Base-by-base conservation (phyloP, 2,329 filamentous ascomycete genomes). In the Venturia carpophila region DNA sequence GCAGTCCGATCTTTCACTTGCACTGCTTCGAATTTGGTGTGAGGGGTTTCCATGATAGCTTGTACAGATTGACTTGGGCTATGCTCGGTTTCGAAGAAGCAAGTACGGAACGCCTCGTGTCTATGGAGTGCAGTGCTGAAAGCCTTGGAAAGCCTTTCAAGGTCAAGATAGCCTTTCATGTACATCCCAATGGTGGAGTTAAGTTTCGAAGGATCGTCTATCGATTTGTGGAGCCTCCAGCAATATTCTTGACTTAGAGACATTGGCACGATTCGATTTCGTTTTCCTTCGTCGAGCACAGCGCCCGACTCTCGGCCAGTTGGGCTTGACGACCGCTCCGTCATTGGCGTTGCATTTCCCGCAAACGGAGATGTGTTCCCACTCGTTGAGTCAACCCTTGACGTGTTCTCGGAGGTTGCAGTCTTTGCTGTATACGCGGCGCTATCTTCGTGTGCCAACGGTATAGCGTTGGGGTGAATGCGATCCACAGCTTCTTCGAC, bases 221-320 rank as follows among this genome's bases (percentile, higher is more conserved):
- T 34, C 3, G 70, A 71, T 7, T 70, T 65, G 4, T 68, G 66
- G 0, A 77, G 66, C 65, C 79, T 77, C 77, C 77, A 81, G 67
- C 80, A 77, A 0, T 77, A 70, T 0, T 74, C 71, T 67, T 81
- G 79, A 9, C 70, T 74, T n/a, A 72, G 72, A 3, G 78, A 79
- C 66, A 80, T 75, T 9, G 63, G 71, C 58, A 69, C 69, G 30
- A 37, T 69, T 41, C 60, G 52, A 27, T 56, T 17, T 56, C 4
- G 52, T 56, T 56, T 21, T 27, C 15, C 5, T 45, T 45, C 42
- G 5, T 45, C 52, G 27, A 21, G n/a, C 13, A 56, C 6, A 10
- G 17, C 3, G 24, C 9, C 3, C 52, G n/a, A 17, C 24, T 56
- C 24, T 19, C 5, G n/a, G 27, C 24, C 24, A 21, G n/a, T 37